Conservation (phyloP, 495 filamentous ascomycete species). For the Penicillium crystallinum region DNA sequence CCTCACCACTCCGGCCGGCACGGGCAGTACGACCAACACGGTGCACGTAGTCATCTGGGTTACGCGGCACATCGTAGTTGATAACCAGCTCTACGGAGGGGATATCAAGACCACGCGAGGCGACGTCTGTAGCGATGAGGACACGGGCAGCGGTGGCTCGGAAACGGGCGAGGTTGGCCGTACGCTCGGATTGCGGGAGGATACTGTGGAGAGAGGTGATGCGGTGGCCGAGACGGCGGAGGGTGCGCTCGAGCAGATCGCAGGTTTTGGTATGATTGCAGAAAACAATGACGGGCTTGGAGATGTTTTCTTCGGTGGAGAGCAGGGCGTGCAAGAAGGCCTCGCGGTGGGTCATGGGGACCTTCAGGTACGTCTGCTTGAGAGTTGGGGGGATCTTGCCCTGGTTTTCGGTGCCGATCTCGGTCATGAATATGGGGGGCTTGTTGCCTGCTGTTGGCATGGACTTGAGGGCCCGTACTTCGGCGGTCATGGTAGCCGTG, state of each 20-base stretch:
- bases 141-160: slow-evolving; percentile 86
- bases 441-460: slow-evolving; percentile 60
- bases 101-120: slow-evolving; percentile 93
- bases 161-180: slow-evolving; percentile 83
- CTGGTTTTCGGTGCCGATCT: slow-evolving; percentile 67
- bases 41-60: slow-evolving; percentile 97
- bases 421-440: slow-evolving; percentile 78
- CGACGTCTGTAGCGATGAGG: slow-evolving; percentile 92
- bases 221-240: slow-evolving; percentile 79
- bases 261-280: slow-evolving; percentile 89
- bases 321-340: slow-evolving; percentile 90
- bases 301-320: slow-evolving; percentile 66
- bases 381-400: slow-evolving; percentile 72
- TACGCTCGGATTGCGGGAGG: slow-evolving; percentile 76
- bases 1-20: slow-evolving; percentile 76
- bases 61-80: slow-evolving; percentile 91
- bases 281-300: slow-evolving; percentile 83
- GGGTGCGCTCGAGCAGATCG: slow-evolving; percentile 76
- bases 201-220: slow-evolving; percentile 86
- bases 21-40: slow-evolving; percentile 91
- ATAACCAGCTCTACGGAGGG: slow-evolving; percentile 85
- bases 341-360: slow-evolving; percentile 85
- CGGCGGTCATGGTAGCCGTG: slow-evolving; percentile 91
- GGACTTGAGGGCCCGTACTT: slow-evolving; percentile 77
- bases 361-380: slow-evolving; percentile 76